Evolutionary conservation across 176 grass and related monocot genomes (phyloP), one percentile per base, ranked within the genome.

Genomic region (Juncus inflexus): DNA sequence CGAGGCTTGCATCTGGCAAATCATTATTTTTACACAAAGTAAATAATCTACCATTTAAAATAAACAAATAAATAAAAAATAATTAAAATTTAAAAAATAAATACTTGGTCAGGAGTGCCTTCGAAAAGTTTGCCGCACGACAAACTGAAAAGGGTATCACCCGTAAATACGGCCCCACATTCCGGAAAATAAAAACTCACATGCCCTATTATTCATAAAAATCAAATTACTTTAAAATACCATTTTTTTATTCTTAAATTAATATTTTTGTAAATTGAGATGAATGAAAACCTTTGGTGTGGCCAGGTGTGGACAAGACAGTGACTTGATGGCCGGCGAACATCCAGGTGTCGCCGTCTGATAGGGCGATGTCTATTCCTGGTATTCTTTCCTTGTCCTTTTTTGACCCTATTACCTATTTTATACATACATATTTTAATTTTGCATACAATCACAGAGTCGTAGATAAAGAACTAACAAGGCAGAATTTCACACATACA

Each of bases 111-210:
- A 8, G 88, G 80, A 42, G 86, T 85, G 64, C 94, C 88, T 86
- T 99, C 94, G 60, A 99, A 92, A 92, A 92, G 94, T 64, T 86
- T 99, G 67, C 94, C 94, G 12, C 94, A 99, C 2, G 94, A 99
- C 63, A 99, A 76, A 80, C 37, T 99, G 74, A 99, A 99, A 67
- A 99, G 75, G 5, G 85, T 92, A 63, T 99, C 94, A 40, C 94
- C 88, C 7, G 88, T 89, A 76, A 99, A 99, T 82, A 99, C 79
- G 4, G 85, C 75, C 69, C 78, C 67, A 84, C 80, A 91, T 76
- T 79, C 94, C 73, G 83, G 80, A 65, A 99, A 89, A 77, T 92
- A 73, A 80, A 86, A 99, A 78, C 85, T 86, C 50, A 99, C 75
- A 70, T 99, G 94, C 59, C 94, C 94, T 97, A 55, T 77, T 57